These are phyloP conservation scores for Candida sp. DNA, from an alignment of 1,139 yeast genomes.

Conservation along the genomic window DNA sequence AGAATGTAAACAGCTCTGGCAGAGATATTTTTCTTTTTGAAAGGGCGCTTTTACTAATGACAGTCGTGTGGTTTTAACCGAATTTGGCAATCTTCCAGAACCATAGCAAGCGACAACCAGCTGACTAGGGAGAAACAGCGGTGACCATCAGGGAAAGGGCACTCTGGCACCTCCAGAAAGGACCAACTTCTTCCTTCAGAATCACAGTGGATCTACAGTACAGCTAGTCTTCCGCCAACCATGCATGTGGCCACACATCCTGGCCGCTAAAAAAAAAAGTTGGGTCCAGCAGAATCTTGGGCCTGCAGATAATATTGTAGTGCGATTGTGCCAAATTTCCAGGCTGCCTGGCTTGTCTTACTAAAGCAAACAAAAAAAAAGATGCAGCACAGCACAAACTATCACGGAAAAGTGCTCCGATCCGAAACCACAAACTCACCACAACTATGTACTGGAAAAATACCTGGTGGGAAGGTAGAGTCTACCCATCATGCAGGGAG, in stretches of 20 bases:
- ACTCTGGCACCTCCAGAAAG: neutral
- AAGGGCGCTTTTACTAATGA: neutral
- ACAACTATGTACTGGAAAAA: constrained; percentile 43
- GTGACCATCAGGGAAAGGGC: too few relatives aligned
- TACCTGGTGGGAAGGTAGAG: constrained; percentile 25
- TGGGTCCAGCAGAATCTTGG: too few relatives aligned
- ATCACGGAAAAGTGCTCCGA: neutral
- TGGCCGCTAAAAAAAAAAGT: too few relatives aligned
- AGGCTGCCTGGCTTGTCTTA: too few relatives aligned
- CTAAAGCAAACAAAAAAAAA: too few relatives aligned
- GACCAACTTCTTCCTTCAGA: neutral
- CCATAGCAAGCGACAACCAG: neutral
- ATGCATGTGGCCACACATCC: too few relatives aligned
- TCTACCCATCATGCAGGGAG: constrained; percentile 36
- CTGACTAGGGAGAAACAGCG: neutral
- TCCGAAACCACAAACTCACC: too few relatives aligned
- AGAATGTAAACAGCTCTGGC: neutral
- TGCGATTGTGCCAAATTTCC: too few relatives aligned
- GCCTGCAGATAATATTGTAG: too few relatives aligned
- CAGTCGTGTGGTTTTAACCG: neutral
- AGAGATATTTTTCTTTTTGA: neutral
- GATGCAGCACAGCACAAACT: neutral
- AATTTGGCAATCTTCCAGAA: neutral
- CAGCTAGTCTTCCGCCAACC: too few relatives aligned
- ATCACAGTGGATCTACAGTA: too few relatives aligned